Conservation (phyloP, 768 basidiomycete species). For the Cystofilobasidium capitatum region DNA sequence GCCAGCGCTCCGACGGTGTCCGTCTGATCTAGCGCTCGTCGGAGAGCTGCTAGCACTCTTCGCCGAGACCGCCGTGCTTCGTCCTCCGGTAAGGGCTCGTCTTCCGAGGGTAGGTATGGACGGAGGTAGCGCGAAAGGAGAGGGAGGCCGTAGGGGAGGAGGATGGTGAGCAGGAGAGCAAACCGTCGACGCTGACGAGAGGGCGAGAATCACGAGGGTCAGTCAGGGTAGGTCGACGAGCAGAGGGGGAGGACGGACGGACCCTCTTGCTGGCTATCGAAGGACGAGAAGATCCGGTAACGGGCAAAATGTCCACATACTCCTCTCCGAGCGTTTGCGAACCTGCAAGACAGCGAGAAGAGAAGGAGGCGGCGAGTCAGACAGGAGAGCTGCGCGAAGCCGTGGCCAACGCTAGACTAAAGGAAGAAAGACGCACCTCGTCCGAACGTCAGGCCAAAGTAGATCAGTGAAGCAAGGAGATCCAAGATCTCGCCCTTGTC, state of each 20-base stretch:
- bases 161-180: conserved; percentile 13
- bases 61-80: neutral
- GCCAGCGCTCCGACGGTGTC: conserved; percentile 35
- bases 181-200: conserved; percentile 9
- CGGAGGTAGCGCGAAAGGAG: neutral
- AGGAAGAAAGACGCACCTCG: conserved; percentile 47
- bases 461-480: conserved; percentile 55
- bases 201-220: conserved; percentile 54
- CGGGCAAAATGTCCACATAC: conserved; percentile 75
- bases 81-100: neutral
- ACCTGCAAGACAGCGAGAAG: conserved; percentile 42
- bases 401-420: neutral
- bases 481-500: conserved; percentile 76
- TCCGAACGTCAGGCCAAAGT: conserved; percentile 65
- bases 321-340: conserved; percentile 82
- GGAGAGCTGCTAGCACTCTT: conserved; percentile 36
- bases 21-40: conserved; percentile 51
- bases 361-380: neutral
- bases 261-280: conserved; percentile 22
- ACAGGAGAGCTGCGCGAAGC: neutral
- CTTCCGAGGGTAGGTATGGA: neutral
- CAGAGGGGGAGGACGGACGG: neutral
- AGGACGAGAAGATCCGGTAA: conserved; percentile 46
- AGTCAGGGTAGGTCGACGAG: conserved; percentile 55
- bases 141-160: conserved; percentile 9